Percentiles rank a stretch among this genome's conserved stretches.
These are phyloP conservation scores for Prinsepia uniflora DNA, from an alignment of 306 rosid genomes.

Conservation along the genomic window DNA sequence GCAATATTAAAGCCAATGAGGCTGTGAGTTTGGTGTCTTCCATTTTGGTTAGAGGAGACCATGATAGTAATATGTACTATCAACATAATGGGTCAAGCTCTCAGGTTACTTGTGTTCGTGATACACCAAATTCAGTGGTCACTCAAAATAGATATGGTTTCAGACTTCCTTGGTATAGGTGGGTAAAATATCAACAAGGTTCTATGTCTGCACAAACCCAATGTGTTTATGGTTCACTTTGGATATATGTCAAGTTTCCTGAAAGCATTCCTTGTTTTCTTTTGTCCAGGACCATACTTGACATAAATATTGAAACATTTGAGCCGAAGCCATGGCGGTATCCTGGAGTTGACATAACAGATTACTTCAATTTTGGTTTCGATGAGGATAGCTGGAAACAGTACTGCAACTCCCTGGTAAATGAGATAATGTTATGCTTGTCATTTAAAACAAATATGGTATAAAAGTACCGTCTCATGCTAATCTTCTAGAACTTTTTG, in stretches of 20 bases:
- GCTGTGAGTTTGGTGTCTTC: conserved; percentile 19
- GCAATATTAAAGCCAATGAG: conserved; percentile 31
- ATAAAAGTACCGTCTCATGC: not conserved
- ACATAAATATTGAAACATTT: conserved; percentile 47
- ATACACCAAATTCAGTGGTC: conserved; percentile 23
- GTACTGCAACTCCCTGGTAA: conserved; percentile 62
- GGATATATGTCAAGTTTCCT: conserved; percentile 1
- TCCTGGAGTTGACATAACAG: conserved; percentile 53
- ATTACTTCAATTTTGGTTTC: conserved; percentile 71
- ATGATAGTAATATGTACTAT: conserved; percentile 16
- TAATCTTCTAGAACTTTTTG: conserved; percentile 16
- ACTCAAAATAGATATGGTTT: conserved; percentile 41
- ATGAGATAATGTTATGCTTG: conserved; percentile 14
- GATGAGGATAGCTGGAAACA: conserved; percentile 65
- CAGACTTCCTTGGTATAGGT: conserved; percentile 66
- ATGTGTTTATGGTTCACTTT: not conserved
- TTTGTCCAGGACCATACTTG: conserved; percentile 49
- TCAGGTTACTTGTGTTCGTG: conserved; percentile 15
- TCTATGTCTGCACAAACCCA: not conserved
- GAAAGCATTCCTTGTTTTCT: not conserved
- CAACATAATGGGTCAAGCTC: conserved; percentile 30
- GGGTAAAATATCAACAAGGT: conserved; percentile 23
- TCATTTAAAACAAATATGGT: not conserved
- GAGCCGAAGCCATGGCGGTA: conserved; percentile 59
- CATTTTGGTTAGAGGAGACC: conserved; percentile 29